Base-by-base conservation (phyloP, 306 rosid species). In the Mimosa bimucronata region DNA sequence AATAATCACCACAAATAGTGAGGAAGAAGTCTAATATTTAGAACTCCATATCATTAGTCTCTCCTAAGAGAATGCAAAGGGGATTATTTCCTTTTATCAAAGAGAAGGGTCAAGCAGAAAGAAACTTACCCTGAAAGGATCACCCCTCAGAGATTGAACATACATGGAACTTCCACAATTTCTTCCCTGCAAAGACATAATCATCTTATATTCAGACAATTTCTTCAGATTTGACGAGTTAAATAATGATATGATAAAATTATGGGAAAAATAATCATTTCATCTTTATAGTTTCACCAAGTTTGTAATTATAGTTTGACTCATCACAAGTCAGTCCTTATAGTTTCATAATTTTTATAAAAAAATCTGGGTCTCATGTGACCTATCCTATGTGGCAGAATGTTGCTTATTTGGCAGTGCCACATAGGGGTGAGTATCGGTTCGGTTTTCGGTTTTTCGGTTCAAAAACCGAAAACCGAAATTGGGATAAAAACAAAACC, bases 61-160 rank as follows among this genome's bases (percentile, higher is more conserved):
- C 76, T 55, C 73, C 44, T 26, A 7, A 7, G 38, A 75, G 80
- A 55, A 64, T 70, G 64, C 75, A 46, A 50, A 55, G 57, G 57
- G 9, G 70, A 21, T 16, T 68, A 34, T 66, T 80, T 72, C 71
- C 73, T 72, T 82, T 52, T 79, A 82, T 34, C 75, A 61, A 55
- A 64, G 23, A 77, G 34, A 82, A 52, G 18, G 71, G 21, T 73
- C 71, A 75, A 81, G 79, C 82, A 57, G 61, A 61, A 76, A 25
- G 66, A 71, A 88, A 81, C 94, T 85, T 85, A 92, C 96, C 81
- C 92, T 84, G 82, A 88, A 89, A 74, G 96, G 97, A 89, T 92
- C 96, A n/a, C 92, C 96, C 87, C 97, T 91, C 91, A 92, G 80
- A 87, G 97, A 92, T 84, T 89, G 94, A 80, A 92, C 97, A 85